phyloP scores from a whole-genome alignment of 148 eudicot species.

The Spergularia bocconei region DNA sequence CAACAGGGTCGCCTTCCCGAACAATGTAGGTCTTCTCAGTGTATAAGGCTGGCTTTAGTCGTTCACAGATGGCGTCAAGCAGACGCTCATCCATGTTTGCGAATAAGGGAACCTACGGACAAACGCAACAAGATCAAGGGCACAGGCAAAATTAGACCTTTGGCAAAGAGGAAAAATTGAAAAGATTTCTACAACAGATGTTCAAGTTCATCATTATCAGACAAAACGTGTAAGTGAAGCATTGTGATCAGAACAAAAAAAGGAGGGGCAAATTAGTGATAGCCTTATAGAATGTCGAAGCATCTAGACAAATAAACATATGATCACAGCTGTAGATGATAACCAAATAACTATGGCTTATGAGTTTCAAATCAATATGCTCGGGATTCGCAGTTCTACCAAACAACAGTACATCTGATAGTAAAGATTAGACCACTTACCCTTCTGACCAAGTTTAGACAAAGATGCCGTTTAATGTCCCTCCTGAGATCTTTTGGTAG shows the following conservation, averaged over 20 bases:
- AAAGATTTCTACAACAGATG: no score
- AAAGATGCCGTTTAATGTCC: slow-evolving; percentile 95
- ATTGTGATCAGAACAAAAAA: no score
- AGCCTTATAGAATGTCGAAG: no score
- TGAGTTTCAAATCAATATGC: background rate
- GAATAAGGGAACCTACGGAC: slow-evolving; percentile 78
- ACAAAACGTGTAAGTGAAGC: no score
- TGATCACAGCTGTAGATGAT: no score
- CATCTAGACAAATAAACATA: no score
- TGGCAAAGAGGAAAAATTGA: no score
- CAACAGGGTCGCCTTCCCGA: slow-evolving; percentile 94
- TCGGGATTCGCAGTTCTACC: background rate
- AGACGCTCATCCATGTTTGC: slow-evolving; percentile 95
- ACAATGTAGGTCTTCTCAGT: slow-evolving; percentile 77
- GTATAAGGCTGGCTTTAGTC: slow-evolving; percentile 85
- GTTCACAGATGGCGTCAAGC: slow-evolving; percentile 91
- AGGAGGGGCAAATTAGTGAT: no score
- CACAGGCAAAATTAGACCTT: background rate
- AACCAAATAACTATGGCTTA: no score
- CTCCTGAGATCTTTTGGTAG: slow-evolving; percentile 87
- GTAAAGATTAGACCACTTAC: slow-evolving; percentile 33
- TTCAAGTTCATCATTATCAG: no score
- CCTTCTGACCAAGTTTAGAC: slow-evolving; percentile 84
- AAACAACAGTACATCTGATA: background rate
- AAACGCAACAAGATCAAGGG: slow-evolving; percentile 1